Base-by-base conservation (phyloP, 2,329 filamentous ascomycete species). In the Fusarium sp. region DNA sequence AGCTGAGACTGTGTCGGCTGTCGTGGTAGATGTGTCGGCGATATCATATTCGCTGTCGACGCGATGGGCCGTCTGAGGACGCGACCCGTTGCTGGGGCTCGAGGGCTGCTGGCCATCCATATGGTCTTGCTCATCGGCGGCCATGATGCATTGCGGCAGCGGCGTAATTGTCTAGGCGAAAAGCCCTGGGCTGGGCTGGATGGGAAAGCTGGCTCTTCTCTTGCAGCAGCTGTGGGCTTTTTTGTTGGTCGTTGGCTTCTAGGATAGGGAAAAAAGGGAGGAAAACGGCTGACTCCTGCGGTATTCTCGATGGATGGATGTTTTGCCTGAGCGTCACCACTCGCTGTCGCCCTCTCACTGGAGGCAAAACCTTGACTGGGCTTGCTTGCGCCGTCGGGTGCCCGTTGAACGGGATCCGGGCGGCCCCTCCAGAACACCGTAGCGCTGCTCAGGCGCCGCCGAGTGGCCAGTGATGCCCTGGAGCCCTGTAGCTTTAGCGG, bases 141-240 rank as follows among this genome's bases (percentile, higher is more conserved):
- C 80, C 83, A 84, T 84, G 79, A 76, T 79, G 79, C 80, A 81
- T 81, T 74, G 74, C 78, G 75, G 75, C 74, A 55, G 74, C 77
- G 74, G 75, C 74, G 57, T 58, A 56, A 22, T 55, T 42, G 42
- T 40, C 17, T 60, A 58, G 62, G 62, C 36, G 46, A 51, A 58
- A 53, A 51, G 56, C 64, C 71, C 40, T 42, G 40, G 40, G 40
- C 71, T 49, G 61, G 62, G 44, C 44, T 29, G 44, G 60, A 64
- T 67, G 67, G 38, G 49, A 35, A 36, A 40, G 64, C 51, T 61
- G 46, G 24, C 46, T 46, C 42, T 51, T n/a, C 46, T 46, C 42
- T 51, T n/a, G 57, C 53, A 44, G 51, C 51, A 42, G 35, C 62
- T 36, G 55, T 49, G 20, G 40, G 17, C 22, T 22, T 24, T 24